Conservation (phyloP, 2,329 filamentous ascomycete species). For the Stagonosporopsis cucurbitacearum region DNA sequence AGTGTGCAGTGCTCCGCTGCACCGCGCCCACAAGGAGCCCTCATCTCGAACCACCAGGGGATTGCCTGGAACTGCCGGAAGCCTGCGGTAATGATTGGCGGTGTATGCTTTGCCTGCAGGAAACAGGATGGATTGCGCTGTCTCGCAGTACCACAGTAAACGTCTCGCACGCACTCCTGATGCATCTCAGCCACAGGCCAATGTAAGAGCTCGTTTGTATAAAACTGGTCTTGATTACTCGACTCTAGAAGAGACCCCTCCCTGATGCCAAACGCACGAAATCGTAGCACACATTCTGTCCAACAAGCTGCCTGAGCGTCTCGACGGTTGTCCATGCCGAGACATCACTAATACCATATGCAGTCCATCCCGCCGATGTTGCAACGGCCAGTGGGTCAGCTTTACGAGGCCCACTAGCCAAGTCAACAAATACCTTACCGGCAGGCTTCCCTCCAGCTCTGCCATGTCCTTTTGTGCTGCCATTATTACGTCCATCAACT, state of each 20-base stretch:
- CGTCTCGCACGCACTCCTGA: conserved; percentile 4
- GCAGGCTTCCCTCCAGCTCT: conserved; percentile 32
- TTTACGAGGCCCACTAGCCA: conserved; percentile 72
- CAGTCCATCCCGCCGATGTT: conserved; percentile 76
- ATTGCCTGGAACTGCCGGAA: conserved; percentile 16
- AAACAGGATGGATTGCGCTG: conserved; percentile 2
- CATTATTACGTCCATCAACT: conserved; percentile 54
- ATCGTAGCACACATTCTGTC: conserved; percentile 86
- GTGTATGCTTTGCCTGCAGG: conserved; percentile 2
- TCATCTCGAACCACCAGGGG: conserved; percentile 22
- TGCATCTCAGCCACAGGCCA: conserved; percentile 12
- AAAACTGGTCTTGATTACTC: conserved; percentile 19
- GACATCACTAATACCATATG: conserved; percentile 80
- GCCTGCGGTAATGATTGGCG: conserved; percentile 6
- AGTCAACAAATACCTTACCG: conserved; percentile 78
- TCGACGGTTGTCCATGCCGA: conserved; percentile 86
- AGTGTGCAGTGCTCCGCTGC: conserved; percentile 12
- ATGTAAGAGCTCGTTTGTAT: conserved; percentile 10
- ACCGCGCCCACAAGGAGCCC: conserved; percentile 23
- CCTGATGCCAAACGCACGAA: conserved; percentile 79
- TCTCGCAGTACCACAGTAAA: conserved; percentile 14
- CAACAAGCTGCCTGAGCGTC: conserved; percentile 77
- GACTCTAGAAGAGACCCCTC: conserved; percentile 57
- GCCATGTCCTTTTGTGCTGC: conserved; percentile 29
- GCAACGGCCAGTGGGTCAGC: conserved; percentile 73